phyloP scores from a whole-genome alignment of 139 green algal species.

The Volvox africanus region DNA sequence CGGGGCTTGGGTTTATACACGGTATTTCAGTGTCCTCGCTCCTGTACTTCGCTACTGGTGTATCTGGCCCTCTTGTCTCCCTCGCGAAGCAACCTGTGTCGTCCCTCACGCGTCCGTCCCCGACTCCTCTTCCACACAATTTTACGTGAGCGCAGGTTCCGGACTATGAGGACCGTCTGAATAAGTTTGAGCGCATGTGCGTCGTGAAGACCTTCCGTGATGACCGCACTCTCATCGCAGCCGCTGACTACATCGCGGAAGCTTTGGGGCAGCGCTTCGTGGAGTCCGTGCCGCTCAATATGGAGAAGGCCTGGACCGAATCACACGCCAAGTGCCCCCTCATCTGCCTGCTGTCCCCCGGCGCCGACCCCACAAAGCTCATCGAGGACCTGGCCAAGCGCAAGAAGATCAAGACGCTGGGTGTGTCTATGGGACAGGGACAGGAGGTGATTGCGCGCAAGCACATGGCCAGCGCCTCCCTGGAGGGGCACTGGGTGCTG shows the following conservation, averaged over 20 bases:
- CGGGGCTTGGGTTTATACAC: no score
- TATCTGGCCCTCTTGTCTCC: no score
- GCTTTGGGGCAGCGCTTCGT: slow-evolving; percentile 90
- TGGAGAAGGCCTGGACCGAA: slow-evolving; percentile 86
- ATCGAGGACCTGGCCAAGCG: slow-evolving; percentile 95
- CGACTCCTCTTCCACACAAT: no score
- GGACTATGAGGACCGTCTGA: slow-evolving; percentile 90
- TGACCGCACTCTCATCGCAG: slow-evolving; percentile 92
- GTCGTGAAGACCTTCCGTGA: slow-evolving; percentile 93
- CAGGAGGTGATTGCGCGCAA: slow-evolving; percentile 92
- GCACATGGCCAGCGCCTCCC: slow-evolving; percentile 86
- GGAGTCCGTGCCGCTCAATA: slow-evolving; percentile 88
- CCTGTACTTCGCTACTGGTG: no score
- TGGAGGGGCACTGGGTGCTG: slow-evolving; percentile 95
- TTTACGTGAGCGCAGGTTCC: slow-evolving; percentile 70
- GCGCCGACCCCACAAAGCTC: slow-evolving; percentile 93
- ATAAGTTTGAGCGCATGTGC: slow-evolving; percentile 93
- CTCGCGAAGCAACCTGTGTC: no score
- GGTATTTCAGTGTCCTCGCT: no score
- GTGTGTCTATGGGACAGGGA: slow-evolving; percentile 92
- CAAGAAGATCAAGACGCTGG: slow-evolving; percentile 95
- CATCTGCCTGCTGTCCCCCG: slow-evolving; percentile 94
- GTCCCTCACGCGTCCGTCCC: no score
- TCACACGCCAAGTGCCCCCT: slow-evolving; percentile 78
- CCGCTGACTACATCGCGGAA: slow-evolving; percentile 87